phyloP scores from a whole-genome alignment of 768 basidiomycete species.

The Pholiota molesta region DNA sequence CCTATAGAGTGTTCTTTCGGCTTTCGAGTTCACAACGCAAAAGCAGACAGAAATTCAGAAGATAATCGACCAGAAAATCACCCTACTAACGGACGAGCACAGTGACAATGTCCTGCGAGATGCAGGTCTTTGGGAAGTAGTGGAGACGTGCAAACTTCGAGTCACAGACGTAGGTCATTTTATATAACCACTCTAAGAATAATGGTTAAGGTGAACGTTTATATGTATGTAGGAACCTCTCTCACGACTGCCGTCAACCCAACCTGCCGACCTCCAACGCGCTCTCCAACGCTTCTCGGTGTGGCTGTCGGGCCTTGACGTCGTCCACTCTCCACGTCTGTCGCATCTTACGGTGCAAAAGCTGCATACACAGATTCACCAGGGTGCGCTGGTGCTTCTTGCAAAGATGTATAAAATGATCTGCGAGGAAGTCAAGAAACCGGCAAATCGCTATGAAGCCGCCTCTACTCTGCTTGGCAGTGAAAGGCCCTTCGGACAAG shows the following conservation, averaged over 20 bases:
- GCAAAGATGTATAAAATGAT: constrained; percentile 70
- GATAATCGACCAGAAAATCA: constrained; percentile 63
- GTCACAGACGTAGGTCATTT: constrained; percentile 39
- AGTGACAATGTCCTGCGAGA: constrained; percentile 59
- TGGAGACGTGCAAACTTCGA: constrained; percentile 44
- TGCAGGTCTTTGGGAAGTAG: constrained; percentile 53
- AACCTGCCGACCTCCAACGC: constrained; percentile 61
- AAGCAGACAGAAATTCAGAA: constrained; percentile 62
- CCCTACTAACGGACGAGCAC: constrained; percentile 77
- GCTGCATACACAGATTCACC: constrained; percentile 74
- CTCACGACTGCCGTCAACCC: constrained; percentile 70
- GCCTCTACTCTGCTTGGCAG: constrained; percentile 81
- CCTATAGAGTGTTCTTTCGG: constrained; percentile 61
- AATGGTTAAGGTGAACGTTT: not conserved
- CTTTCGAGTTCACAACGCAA: constrained; percentile 66
- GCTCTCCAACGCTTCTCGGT: constrained; percentile 73
- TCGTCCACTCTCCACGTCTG: constrained; percentile 80
- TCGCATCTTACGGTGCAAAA: constrained; percentile 69
- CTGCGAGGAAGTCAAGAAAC: constrained; percentile 75
- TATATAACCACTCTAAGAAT: not conserved
- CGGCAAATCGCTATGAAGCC: constrained; percentile 89
- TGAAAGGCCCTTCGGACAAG: constrained; percentile 83
- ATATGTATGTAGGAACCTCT: constrained; percentile 57
- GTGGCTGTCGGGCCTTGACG: constrained; percentile 85
- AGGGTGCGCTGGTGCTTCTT: constrained; percentile 69